A percentile compares a stretch with the other conserved stretches of the same genome.
Evolutionary conservation across 2,329 filamentous ascomycete species (phyloP).

Genomic region (Aciculosporium take): DNA sequence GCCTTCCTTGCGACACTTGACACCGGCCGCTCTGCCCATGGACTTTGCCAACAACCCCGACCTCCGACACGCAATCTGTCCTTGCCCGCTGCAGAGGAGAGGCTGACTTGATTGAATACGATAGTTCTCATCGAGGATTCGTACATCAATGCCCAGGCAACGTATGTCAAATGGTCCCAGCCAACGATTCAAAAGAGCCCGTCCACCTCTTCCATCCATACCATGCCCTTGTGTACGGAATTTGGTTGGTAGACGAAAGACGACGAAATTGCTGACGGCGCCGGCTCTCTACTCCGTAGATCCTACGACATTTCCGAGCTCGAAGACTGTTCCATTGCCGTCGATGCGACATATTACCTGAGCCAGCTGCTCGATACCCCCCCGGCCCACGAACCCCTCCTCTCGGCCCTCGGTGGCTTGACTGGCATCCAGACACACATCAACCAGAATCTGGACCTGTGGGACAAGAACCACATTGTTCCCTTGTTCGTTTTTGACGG

Average conservation of each 20-base stretch:
- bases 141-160: slow-evolving; percentile 25
- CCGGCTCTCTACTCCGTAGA: slow-evolving; percentile 17
- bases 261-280: not conserved
- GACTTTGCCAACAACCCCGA: not conserved
- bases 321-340: slow-evolving; percentile 59
- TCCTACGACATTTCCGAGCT: slow-evolving; percentile 54
- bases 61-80: not conserved
- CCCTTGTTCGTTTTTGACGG: slow-evolving; percentile 89
- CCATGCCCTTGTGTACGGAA: not conserved
- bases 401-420: slow-evolving; percentile 78
- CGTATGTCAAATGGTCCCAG: slow-evolving; percentile 15
- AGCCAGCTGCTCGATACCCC: slow-evolving; percentile 58
- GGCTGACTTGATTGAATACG: slow-evolving; percentile 4
- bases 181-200: not conserved
- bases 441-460: slow-evolving; percentile 58
- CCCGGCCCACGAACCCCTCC: slow-evolving; percentile 68
- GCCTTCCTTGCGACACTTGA: not conserved
- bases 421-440: slow-evolving; percentile 68
- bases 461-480: slow-evolving; percentile 55
- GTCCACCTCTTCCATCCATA: not conserved
- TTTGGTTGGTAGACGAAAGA: not conserved
- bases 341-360: slow-evolving; percentile 86
- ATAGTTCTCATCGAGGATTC: slow-evolving; percentile 25
- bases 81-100: not conserved
- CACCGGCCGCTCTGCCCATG: not conserved